phyloP scores from a whole-genome alignment of 768 basidiomycete genomes.

The Fibroporia radiculosa region DNA sequence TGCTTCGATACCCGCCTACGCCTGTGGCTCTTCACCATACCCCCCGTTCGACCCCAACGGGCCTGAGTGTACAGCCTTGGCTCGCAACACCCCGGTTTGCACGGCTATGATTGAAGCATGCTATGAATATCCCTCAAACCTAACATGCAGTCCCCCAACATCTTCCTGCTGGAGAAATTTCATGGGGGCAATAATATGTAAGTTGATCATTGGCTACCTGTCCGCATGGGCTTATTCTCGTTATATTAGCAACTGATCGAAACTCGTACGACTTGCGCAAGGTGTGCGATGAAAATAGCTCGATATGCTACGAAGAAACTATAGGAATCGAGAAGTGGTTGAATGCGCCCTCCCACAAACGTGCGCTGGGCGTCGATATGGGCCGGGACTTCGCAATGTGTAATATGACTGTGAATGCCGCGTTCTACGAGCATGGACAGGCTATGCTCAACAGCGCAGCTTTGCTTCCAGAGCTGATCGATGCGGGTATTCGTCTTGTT shows the following conservation, averaged over 20 bases:
- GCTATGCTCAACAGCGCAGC: slow-evolving; percentile 42
- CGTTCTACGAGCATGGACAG: slow-evolving; percentile 39
- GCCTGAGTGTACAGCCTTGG: slow-evolving; percentile 55
- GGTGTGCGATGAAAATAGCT: slow-evolving; percentile 36
- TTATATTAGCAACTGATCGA: slow-evolving; percentile 37
- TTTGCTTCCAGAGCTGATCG: slow-evolving; percentile 40
- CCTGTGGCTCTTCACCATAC: slow-evolving; percentile 17
- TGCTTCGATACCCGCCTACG: slow-evolving; percentile 20
- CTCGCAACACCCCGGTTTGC: slow-evolving; percentile 64
- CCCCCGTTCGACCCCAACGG: slow-evolving; percentile 35
- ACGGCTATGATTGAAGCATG: slow-evolving; percentile 67
- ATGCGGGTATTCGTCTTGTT: slow-evolving; percentile 42
- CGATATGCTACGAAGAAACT: slow-evolving; percentile 33
- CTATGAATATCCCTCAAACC: slow-evolving; percentile 49
- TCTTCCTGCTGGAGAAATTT: slow-evolving; percentile 70
- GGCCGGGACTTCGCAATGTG: slow-evolving; percentile 26
- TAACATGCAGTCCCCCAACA: slow-evolving; percentile 65
- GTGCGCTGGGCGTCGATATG: slow-evolving; percentile 31
- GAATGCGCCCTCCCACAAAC: slow-evolving; percentile 40
- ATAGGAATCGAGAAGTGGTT: slow-evolving; percentile 44
- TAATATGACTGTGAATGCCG: slow-evolving; percentile 34
- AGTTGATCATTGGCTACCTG: not conserved
- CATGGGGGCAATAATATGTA: slow-evolving; percentile 49
- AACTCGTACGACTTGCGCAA: slow-evolving; percentile 48
- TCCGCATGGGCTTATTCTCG: not conserved